A percentile compares a stretch with the other conserved stretches of the same genome.
Evolutionary conservation across 306 rosid genomes (phyloP).

Genomic region (Lathyrus oleraceus): DNA sequence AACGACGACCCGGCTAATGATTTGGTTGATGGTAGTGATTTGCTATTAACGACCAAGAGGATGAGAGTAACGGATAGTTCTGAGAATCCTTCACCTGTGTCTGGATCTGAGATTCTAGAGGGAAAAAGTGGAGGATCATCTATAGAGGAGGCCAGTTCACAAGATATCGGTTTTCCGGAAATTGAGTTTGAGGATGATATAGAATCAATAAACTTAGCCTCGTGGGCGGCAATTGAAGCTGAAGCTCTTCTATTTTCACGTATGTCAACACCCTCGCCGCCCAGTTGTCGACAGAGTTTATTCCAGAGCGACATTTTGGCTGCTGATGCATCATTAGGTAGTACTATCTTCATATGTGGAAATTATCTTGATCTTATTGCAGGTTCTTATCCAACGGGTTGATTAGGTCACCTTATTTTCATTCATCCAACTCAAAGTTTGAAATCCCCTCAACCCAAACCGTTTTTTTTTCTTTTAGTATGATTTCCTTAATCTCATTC

Average conservation of each 20-base stretch:
- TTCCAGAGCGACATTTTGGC: slow-evolving; percentile 20
- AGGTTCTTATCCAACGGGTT: slow-evolving; percentile 30
- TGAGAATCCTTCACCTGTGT: not conserved
- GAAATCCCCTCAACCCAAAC: slow-evolving; percentile 14
- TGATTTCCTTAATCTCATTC: slow-evolving; percentile 12
- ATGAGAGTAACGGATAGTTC: slow-evolving; percentile 3
- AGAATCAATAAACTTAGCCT: slow-evolving; percentile 11
- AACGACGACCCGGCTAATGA: not conserved
- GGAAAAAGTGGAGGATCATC: slow-evolving; percentile 12
- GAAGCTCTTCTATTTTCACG: not conserved
- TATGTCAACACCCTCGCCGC: slow-evolving; percentile 11
- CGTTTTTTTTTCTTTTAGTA: slow-evolving; percentile 39
- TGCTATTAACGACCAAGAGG: slow-evolving; percentile 10
- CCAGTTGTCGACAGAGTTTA: not conserved
- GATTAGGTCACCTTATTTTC: slow-evolving; percentile 43
- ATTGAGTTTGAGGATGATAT: slow-evolving; percentile 1
- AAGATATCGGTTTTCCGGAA: slow-evolving; percentile 1
- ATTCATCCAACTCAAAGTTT: slow-evolving; percentile 33
- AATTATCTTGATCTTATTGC: slow-evolving; percentile 24
- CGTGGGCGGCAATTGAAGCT: slow-evolving; percentile 19
- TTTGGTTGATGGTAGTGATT: slow-evolving; percentile 12
- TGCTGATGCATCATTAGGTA: slow-evolving; percentile 21
- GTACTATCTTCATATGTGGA: slow-evolving; percentile 6
- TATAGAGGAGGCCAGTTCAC: not conserved
- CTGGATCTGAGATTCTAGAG: not conserved